A percentile compares a stretch with the other conserved stretches of the same genome.
phyloP scores from a whole-genome alignment of 345 rosid genomes.

The Raphanus sativus region DNA sequence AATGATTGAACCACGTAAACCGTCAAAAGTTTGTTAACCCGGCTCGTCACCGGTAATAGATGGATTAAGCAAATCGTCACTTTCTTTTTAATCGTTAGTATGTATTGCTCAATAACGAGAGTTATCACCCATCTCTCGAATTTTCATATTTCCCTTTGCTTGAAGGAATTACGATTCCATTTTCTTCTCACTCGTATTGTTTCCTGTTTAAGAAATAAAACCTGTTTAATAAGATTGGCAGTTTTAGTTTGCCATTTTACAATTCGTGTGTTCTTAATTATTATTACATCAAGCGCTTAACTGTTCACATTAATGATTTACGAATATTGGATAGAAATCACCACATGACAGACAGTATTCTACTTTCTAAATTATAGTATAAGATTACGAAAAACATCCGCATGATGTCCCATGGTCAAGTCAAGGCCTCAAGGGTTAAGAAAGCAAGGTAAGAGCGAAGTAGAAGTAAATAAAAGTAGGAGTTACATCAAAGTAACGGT shows the following conservation, averaged over 20 bases:
- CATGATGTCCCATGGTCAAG: not conserved
- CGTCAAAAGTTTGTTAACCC: not conserved
- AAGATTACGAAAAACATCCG: not conserved
- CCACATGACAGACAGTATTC: not conserved
- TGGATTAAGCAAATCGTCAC: not conserved
- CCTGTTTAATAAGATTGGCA: not conserved
- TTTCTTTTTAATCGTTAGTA: not conserved
- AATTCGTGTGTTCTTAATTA: not conserved
- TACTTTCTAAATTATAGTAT: not conserved
- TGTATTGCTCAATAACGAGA: not conserved
- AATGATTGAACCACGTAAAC: not conserved
- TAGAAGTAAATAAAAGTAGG: not conserved
- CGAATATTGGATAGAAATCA: not conserved
- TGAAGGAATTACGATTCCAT: not conserved
- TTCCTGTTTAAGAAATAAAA: not conserved
- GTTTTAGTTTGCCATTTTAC: not conserved
- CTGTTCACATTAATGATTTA: not conserved
- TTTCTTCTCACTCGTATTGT: not conserved
- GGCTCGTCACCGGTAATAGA: not conserved
- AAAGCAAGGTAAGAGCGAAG: no score
- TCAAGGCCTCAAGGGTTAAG: not conserved
- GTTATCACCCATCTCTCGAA: not conserved
- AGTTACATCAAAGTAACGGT: not conserved
- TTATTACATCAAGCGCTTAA: not conserved
- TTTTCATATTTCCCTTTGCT: not conserved